Evolutionary conservation across 140 eudicot genomes (phyloP), one percentile per base, ranked within the genome.

Genomic region (Flaveria floridana): DNA sequence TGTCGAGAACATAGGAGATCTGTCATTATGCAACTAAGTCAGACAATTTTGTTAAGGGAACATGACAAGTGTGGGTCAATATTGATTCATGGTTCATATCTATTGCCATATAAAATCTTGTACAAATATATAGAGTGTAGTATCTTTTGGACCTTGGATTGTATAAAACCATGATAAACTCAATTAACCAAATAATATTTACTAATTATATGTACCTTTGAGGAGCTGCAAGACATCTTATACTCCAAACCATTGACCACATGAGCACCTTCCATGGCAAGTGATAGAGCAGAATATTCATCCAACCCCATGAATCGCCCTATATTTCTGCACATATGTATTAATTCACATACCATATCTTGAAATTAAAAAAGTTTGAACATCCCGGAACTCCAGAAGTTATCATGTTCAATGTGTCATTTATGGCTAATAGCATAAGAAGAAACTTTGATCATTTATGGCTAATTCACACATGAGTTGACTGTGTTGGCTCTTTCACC

Each of bases 1-100:
- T 89, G 79, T 92, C 98, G 3, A 92, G 91, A 50, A 89, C 98
- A 55, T 92, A 92, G 1, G 95, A 92, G 68, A 92, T 92, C 98
- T 92, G 92, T 73, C 72, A 63, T 55, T 37, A 53, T 26, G 75
- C 26, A 65, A 42, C 72, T 52, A 65, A 41, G 73, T n/a, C 47
- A 48, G 73, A 72, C 18, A 3, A 65, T 11, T 23, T 52, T 21
- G 26, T 59, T 3, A 46, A 25, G 8, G 14, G 61, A 37, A 19
- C 10, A 15, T 14, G 50, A 6, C 23, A 16, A 6, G 53, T 55
- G 26, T 7, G 13, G 21, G 4, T 74, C 28, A 71, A 46, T 34
- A 34, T 34, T 2, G 5, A 4, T 74, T 26, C 78, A 44, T 4
- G 15, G 6, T 56, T 14, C 78, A 26, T 44, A n/a, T 14, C 18